These are phyloP conservation scores for Durusdinium trenchii DNA, from an alignment of 73 alveolate genomes.

Conservation along the genomic window DNA sequence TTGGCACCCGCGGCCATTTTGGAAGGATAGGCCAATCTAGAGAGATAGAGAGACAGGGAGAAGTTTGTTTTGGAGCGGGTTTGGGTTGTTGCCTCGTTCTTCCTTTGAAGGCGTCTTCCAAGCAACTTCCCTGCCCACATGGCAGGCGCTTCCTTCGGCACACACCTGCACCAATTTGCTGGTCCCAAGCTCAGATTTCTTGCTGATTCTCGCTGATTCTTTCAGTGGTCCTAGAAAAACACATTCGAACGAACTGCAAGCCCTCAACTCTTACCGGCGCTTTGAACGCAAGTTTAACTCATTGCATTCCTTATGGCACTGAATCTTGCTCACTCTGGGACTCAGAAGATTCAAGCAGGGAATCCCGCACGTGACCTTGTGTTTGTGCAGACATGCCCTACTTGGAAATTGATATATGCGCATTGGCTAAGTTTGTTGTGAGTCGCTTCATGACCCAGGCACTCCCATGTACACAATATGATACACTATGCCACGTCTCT, in stretches of 20 bases:
- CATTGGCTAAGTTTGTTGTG: too few relatives aligned
- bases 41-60: background rate
- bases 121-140: background rate
- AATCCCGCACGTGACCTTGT: background rate
- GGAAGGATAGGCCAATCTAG: background rate
- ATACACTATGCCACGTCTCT: background rate
- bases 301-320: background rate
- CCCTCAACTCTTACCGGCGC: background rate
- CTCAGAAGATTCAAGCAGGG: too few relatives aligned
- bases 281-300: background rate
- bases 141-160: constrained; percentile 67
- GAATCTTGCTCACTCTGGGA: background rate
- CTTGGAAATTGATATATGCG: too few relatives aligned
- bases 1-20: background rate
- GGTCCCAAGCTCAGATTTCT: background rate
- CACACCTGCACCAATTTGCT: constrained; percentile 83
- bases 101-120: background rate
- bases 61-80: background rate
- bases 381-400: too few relatives aligned
- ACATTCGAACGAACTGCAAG: background rate
- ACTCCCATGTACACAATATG: background rate
- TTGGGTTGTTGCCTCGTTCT: background rate
- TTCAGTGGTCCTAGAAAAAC: background rate
- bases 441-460: background rate
- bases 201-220: background rate